A percentile compares a stretch with the other conserved stretches of the same genome.
Conservation (phyloP, 306 rosid species). For the Oxytropis ochrocephala region DNA sequence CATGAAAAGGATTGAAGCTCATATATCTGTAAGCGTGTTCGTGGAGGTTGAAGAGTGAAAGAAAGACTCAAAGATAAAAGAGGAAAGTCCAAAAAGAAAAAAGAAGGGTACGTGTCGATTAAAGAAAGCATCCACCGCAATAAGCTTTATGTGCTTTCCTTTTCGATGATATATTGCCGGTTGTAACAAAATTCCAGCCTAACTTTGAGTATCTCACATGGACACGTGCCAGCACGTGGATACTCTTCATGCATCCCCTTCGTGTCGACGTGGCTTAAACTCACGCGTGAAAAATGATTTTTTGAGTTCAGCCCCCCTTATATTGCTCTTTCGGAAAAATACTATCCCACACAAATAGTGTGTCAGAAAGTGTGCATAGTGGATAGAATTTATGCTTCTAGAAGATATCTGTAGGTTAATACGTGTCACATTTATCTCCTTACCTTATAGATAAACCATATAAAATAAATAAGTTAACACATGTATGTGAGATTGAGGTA, state of each 20-base stretch:
- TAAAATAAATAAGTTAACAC: too few species aligned
- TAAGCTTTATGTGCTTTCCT: not conserved
- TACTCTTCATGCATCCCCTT: slow-evolving; percentile 6
- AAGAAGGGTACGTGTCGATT: slow-evolving; percentile 26
- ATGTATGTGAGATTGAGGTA: too few species aligned
- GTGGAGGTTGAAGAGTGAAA: slow-evolving; percentile 55
- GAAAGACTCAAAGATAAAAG: slow-evolving; percentile 32
- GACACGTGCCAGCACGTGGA: slow-evolving; percentile 52
- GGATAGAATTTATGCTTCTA: slow-evolving; percentile 2
- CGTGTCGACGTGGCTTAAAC: slow-evolving; percentile 41
- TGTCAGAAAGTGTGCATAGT: not conserved
- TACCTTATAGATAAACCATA: too few species aligned
- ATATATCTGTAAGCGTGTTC: slow-evolving; percentile 24
- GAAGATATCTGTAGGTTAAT: not conserved
- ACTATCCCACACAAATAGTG: not conserved
- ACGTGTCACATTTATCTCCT: slow-evolving; percentile 14
- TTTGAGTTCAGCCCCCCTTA: not conserved
- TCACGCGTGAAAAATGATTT: slow-evolving; percentile 45
- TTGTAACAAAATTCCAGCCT: slow-evolving; percentile 48
- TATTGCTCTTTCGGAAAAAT: not conserved
- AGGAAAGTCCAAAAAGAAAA: not conserved
- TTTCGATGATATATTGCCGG: slow-evolving; percentile 6
- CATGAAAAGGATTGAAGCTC: not conserved
- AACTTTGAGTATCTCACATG: slow-evolving; percentile 41
- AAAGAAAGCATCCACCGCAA: not conserved